Evolutionary conservation across 164 flowering plant species (phyloP).

Genomic region (Amborella trichopoda): DNA sequence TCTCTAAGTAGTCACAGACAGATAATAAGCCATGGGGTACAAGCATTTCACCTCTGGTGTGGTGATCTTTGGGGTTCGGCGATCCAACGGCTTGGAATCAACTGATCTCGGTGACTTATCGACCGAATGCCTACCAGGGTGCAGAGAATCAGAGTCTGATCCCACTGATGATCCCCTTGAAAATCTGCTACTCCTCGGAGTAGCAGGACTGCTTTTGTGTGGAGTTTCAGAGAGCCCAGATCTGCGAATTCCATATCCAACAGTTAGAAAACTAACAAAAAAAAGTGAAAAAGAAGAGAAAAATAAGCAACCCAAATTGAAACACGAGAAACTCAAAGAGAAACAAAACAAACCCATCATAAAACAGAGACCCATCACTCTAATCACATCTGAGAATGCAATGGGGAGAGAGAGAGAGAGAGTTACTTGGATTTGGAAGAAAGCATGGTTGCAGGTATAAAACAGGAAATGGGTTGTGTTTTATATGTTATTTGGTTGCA

Average conservation of each 20-base stretch:
- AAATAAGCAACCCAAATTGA: not conserved
- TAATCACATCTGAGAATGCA: constrained; percentile 1
- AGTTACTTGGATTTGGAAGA: constrained; percentile 53
- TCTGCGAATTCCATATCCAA: constrained; percentile 22
- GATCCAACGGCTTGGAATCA: constrained; percentile 15
- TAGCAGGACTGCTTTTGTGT: constrained; percentile 52
- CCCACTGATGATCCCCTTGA: constrained; percentile 46
- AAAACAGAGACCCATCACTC: not conserved
- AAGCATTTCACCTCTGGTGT: constrained; percentile 64
- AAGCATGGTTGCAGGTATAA: constrained; percentile 19
- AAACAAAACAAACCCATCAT: not conserved
- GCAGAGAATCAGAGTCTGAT: constrained; percentile 43
- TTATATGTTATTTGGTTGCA: too few species aligned
- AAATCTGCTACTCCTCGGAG: constrained; percentile 47
- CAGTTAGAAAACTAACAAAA: not conserved
- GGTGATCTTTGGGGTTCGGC: constrained; percentile 40
- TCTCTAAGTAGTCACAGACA: too few species aligned
- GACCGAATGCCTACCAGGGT: constrained; percentile 39
- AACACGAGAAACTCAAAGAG: not conserved
- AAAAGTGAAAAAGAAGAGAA: not conserved
- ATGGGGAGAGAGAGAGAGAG: not conserved
- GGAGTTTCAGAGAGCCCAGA: constrained; percentile 47
- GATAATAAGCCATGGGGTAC: too few species aligned
- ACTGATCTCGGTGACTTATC: constrained; percentile 35
- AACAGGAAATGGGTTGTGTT: too few species aligned